phyloP scores from a whole-genome alignment of 495 filamentous ascomycete species.

The Daldinia grandis region DNA sequence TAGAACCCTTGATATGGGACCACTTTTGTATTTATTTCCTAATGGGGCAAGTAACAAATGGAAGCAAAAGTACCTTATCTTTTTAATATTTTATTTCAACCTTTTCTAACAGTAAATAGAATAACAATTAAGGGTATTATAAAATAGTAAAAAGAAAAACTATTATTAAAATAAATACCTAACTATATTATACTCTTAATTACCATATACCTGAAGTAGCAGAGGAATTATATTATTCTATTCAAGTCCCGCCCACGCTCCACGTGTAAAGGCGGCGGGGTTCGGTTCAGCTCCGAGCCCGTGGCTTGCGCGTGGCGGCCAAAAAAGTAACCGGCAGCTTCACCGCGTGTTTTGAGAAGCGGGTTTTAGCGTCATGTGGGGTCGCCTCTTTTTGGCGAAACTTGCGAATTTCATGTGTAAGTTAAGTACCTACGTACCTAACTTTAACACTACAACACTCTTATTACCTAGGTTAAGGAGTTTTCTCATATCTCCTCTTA shows the following conservation, averaged over 20 bases:
- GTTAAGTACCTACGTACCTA: background rate
- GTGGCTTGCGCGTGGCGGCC: constrained; percentile 23
- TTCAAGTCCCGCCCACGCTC: background rate
- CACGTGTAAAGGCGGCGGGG: constrained; percentile 20
- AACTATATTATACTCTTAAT: no score
- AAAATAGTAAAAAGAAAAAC: no score
- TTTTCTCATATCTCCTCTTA: no score
- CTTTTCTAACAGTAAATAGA: no score
- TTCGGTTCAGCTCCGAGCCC: constrained; percentile 5
- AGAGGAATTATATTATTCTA: no score
- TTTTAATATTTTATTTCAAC: no score
- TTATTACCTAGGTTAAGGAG: no score
- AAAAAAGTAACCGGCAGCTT: background rate
- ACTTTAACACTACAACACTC: no score
- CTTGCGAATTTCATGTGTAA: constrained; percentile 17
- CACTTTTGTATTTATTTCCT: background rate
- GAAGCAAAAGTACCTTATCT: background rate
- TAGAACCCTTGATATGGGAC: background rate
- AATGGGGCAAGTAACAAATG: constrained; percentile 8
- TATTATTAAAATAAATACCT: background rate
- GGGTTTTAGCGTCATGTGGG: constrained; percentile 20
- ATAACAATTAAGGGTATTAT: no score
- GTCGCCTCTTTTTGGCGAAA: constrained; percentile 26
- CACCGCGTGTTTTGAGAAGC: background rate
- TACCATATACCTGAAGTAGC: background rate